A percentile compares a stretch with the other conserved stretches of the same genome.
These are phyloP conservation scores for Capsicum baccatum DNA, from an alignment of 257 asterid genomes.

Conservation along the genomic window DNA sequence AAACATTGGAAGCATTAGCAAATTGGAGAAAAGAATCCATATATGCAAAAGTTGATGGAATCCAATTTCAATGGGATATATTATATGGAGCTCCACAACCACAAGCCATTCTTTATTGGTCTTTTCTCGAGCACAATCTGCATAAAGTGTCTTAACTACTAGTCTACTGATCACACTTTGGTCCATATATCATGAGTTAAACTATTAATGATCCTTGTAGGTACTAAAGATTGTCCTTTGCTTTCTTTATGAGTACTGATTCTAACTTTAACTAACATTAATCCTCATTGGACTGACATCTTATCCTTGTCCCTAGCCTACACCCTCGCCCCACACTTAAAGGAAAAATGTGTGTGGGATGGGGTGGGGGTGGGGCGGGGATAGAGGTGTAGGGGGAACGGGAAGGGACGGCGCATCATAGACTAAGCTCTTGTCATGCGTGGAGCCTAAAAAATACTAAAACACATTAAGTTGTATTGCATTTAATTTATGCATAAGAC, in stretches of 20 bases:
- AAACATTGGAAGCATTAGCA: slow-evolving; percentile 28
- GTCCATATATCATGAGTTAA: too few species aligned
- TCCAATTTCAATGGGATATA: slow-evolving; percentile 29
- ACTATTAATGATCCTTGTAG: neutral
- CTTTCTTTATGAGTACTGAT: slow-evolving; percentile 26
- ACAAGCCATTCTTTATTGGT: slow-evolving; percentile 37
- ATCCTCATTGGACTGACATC: slow-evolving; percentile 21
- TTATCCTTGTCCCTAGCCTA: slow-evolving; percentile 2
- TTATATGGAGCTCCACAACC: neutral
- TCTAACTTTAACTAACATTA: neutral
- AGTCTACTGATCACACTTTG: neutral
- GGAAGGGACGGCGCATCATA: too few species aligned
- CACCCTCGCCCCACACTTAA: neutral
- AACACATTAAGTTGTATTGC: neutral
- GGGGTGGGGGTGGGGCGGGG: too few species aligned
- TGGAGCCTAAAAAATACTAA: neutral
- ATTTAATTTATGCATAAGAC: neutral
- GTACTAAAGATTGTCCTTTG: slow-evolving; percentile 23
- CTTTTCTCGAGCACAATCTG: slow-evolving; percentile 25
- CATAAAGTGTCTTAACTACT: neutral
- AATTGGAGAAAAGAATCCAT: slow-evolving; percentile 35
- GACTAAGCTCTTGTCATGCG: neutral
- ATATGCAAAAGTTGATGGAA: slow-evolving; percentile 32
- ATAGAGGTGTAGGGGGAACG: too few species aligned
- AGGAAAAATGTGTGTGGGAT: too few species aligned